Conservation (phyloP, 2,329 filamentous ascomycete genomes). For the Epichloe hybrida region DNA sequence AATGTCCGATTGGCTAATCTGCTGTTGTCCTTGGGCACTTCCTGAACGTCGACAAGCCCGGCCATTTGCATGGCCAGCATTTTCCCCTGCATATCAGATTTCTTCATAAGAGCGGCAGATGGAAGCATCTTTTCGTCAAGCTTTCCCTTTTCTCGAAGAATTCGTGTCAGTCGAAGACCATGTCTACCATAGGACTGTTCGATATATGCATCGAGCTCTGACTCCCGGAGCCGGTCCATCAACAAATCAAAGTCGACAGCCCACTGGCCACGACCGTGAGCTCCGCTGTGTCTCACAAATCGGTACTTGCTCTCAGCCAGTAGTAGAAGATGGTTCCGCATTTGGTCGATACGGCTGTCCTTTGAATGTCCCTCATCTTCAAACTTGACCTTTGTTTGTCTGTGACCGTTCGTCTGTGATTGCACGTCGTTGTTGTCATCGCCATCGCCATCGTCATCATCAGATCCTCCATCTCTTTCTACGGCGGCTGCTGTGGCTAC, state of each 20-base stretch:
- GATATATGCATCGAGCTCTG: constrained; percentile 72
- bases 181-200: constrained; percentile 62
- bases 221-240: constrained; percentile 54
- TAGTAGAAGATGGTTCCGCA: constrained; percentile 61
- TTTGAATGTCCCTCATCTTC: constrained; percentile 30
- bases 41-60: constrained; percentile 82
- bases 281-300: constrained; percentile 56
- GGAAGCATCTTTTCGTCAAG: constrained; percentile 88
- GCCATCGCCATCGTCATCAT: constrained; percentile 13
- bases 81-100: constrained; percentile 71
- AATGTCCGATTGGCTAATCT: constrained; percentile 72
- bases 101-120: constrained; percentile 67
- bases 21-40: constrained; percentile 79
- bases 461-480: constrained; percentile 17
- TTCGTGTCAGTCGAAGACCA: constrained; percentile 71
- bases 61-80: constrained; percentile 76
- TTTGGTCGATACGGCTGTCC: constrained; percentile 38
- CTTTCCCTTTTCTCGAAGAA: constrained; percentile 76
- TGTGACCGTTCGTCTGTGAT: constrained; percentile 22
- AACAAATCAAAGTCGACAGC: constrained; percentile 70
- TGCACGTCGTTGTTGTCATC: constrained; percentile 5
- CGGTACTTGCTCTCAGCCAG: constrained; percentile 54
- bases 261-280: constrained; percentile 57
- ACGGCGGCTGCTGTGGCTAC: not conserved
- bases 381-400: constrained; percentile 35